These are phyloP conservation scores for Aureobasidium sp. DNA, from an alignment of 2,329 filamentous ascomycete species.

Conservation along the genomic window DNA sequence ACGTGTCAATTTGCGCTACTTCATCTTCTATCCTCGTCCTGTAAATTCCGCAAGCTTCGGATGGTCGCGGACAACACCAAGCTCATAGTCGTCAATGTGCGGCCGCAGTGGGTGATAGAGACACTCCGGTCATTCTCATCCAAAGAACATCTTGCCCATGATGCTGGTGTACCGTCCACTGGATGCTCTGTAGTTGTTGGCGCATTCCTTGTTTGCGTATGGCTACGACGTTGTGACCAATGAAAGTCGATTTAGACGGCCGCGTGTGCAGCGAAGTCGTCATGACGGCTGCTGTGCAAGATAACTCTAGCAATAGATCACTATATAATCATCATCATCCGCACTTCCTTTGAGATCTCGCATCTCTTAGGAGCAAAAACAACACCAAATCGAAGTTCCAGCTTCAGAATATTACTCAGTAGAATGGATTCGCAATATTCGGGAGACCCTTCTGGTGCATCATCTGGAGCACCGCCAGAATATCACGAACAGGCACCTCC, in stretches of 20 bases:
- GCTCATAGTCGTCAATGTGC: neutral
- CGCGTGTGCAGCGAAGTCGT: constrained; percentile 1
- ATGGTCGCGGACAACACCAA: neutral
- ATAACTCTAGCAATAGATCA: neutral
- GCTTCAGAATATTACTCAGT: neutral
- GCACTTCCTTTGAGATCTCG: neutral
- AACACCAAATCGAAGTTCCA: neutral
- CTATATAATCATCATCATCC: neutral
- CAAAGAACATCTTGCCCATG: neutral
- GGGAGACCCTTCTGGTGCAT: neutral
- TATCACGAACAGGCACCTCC: neutral
- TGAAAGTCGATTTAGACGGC: neutral
- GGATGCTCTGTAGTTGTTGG: neutral
- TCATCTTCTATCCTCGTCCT: neutral
- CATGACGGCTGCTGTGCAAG: neutral
- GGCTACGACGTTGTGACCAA: neutral
- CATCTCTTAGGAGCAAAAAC: neutral
- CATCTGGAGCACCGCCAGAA: neutral
- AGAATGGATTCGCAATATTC: neutral
- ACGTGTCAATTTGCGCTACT: neutral
- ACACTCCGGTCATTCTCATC: neutral
- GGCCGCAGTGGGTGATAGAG: neutral
- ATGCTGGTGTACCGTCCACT: neutral
- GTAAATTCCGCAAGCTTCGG: neutral
- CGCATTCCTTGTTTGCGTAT: neutral